These are phyloP conservation scores for Flaveria linearis DNA, from an alignment of 129 eudicot genomes.

Conservation along the genomic window DNA sequence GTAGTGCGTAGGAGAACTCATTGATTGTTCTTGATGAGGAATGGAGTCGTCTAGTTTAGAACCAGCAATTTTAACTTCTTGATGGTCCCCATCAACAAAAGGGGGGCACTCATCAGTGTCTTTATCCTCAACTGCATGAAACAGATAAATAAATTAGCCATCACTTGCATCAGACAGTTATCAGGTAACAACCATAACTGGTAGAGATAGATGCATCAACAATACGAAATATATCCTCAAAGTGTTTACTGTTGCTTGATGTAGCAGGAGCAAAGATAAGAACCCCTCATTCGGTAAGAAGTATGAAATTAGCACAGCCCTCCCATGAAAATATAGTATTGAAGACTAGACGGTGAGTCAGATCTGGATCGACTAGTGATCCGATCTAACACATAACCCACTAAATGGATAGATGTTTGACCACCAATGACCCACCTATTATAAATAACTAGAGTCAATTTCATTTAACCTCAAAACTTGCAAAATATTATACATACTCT, in stretches of 20 bases:
- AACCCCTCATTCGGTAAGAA: background rate
- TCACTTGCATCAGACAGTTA: conserved; percentile 9
- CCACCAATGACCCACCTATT: background rate
- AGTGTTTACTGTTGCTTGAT: conserved; percentile 2
- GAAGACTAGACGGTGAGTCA: background rate
- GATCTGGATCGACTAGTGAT: background rate
- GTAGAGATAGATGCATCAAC: conserved; percentile 10
- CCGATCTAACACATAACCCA: background rate
- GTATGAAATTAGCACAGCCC: background rate
- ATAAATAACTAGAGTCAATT: background rate
- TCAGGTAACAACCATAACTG: conserved; percentile 14
- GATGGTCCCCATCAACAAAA: conserved; percentile 36
- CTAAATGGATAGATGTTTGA: background rate
- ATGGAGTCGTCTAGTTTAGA: conserved; percentile 26
- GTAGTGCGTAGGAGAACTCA: conserved; percentile 58
- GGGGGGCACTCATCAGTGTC: conserved; percentile 41
- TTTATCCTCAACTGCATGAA: conserved; percentile 39
- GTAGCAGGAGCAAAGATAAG: conserved; percentile 13
- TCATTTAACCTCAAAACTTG: background rate
- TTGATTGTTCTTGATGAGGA: conserved; percentile 30
- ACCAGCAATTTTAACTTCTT: conserved; percentile 31
- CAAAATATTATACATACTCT: background rate
- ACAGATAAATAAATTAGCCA: conserved; percentile 12
- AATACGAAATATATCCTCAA: conserved; percentile 6
- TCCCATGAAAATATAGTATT: background rate